Evolutionary conservation across 2,329 filamentous ascomycete species (phyloP).

Genomic region (Lachnellula hyalina): DNA sequence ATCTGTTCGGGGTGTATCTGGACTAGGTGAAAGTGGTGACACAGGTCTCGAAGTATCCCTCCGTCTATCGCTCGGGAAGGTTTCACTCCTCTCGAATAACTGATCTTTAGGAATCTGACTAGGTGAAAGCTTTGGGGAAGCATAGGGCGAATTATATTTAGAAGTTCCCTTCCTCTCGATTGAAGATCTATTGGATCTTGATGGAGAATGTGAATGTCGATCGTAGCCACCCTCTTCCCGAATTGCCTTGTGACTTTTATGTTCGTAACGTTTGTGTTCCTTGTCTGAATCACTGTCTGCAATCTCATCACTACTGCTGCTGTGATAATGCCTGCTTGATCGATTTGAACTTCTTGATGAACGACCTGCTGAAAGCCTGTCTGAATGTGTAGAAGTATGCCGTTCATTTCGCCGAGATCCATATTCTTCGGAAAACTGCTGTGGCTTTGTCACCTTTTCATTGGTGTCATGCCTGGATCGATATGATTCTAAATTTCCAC

Average conservation of each 20-base stretch:
- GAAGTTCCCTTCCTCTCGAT: slow-evolving; percentile 16
- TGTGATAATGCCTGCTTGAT: slow-evolving; percentile 18
- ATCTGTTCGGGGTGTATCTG: slow-evolving; percentile 16
- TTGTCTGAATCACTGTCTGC: slow-evolving; percentile 26
- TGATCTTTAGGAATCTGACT: slow-evolving; percentile 22
- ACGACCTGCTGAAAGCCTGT: slow-evolving; percentile 11
- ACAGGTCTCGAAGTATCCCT: slow-evolving; percentile 16
- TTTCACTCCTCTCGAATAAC: slow-evolving; percentile 23
- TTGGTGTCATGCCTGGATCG: slow-evolving; percentile 17
- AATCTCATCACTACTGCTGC: slow-evolving; percentile 27
- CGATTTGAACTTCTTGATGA: slow-evolving; percentile 21
- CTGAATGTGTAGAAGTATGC: slow-evolving; percentile 14
- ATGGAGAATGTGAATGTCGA: slow-evolving; percentile 19
- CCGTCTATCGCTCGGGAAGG: slow-evolving; percentile 19
- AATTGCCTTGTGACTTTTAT: slow-evolving; percentile 2
- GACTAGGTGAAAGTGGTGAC: slow-evolving; percentile 22
- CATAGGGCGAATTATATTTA: slow-evolving; percentile 20
- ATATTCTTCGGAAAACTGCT: slow-evolving; percentile 23
- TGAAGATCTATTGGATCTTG: slow-evolving; percentile 23
- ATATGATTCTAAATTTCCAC: slow-evolving; percentile 15
- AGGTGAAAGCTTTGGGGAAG: slow-evolving; percentile 28
- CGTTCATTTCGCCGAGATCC: slow-evolving; percentile 15
- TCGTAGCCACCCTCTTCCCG: slow-evolving; percentile 15
- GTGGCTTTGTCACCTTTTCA: slow-evolving; percentile 23
- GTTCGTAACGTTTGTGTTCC: slow-evolving; percentile 6